Percentiles rank a stretch among this genome's conserved stretches.
phyloP scores from a whole-genome alignment of 2,329 filamentous ascomycete species.

The Neonectria ditissima region DNA sequence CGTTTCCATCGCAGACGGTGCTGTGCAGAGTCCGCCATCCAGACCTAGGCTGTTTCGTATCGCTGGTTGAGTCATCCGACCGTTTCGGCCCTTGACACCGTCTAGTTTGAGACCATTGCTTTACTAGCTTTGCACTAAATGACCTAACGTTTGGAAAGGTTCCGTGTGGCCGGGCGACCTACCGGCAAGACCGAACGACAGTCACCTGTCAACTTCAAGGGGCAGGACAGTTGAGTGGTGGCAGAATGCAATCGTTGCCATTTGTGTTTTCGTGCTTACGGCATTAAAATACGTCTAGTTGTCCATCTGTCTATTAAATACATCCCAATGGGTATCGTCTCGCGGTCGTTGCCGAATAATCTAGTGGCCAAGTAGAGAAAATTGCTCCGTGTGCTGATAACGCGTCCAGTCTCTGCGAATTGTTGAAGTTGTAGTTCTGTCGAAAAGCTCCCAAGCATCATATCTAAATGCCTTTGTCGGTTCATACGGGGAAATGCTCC shows the following conservation, averaged over 20 bases:
- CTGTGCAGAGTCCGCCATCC: not conserved
- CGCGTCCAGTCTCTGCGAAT: not conserved
- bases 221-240: not conserved
- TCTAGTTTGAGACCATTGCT: not conserved
- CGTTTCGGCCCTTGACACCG: too few relatives aligned
- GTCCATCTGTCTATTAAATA: slow-evolving; percentile 1
- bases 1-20: too few relatives aligned
- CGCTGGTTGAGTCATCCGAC: not conserved
- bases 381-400: not conserved
- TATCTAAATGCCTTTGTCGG: not conserved
- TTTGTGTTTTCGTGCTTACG: not conserved
- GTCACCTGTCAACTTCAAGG: not conserved
- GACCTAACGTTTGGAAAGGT: not conserved
- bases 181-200: not conserved
- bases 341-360: not conserved
- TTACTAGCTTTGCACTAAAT: not conserved
- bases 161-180: not conserved
- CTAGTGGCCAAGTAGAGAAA: slow-evolving; percentile 3
- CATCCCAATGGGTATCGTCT: slow-evolving; percentile 24
- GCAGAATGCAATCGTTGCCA: not conserved
- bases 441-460: not conserved
- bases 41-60: not conserved
- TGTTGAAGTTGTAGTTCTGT: not conserved
- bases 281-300: slow-evolving; percentile 6
- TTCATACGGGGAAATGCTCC: slow-evolving; percentile 38